Evolutionary conservation across 805 yeast genomes (phyloP).

Genomic region (Hanseniaspora singularis): DNA sequence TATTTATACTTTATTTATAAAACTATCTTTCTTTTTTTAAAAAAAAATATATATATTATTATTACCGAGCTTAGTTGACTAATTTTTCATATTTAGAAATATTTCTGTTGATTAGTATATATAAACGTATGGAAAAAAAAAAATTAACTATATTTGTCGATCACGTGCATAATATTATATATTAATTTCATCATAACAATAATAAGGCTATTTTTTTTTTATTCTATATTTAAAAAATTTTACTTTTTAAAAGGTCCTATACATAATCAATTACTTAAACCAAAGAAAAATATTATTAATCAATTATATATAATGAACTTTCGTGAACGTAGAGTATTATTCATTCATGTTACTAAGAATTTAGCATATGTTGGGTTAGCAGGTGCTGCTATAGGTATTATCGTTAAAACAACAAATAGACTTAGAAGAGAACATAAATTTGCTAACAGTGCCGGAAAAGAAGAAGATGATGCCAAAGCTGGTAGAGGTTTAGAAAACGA

Average conservation of each 20-base stretch:
- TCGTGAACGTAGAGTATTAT: conserved; percentile 1
- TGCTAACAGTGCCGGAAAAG: conserved; percentile 5
- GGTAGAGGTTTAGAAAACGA: conserved; percentile 12
- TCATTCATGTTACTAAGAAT: conserved; percentile 7
- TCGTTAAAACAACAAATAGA: conserved; percentile 8
- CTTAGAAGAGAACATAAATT: conserved; percentile 13
- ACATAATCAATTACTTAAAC: not conserved
- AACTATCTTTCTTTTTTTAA: not conserved
- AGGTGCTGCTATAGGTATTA: conserved; percentile 3
- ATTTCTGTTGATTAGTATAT: too few relatives aligned
- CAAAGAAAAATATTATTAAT: not conserved
- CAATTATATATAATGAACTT: not conserved
- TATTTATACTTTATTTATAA: not conserved
- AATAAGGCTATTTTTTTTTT: too few relatives aligned
- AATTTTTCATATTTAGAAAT: too few relatives aligned
- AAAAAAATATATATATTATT: too few relatives aligned
- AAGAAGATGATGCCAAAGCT: conserved; percentile 1
- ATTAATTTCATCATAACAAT: too few relatives aligned
- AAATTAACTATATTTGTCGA: too few relatives aligned
- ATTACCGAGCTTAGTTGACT: too few relatives aligned
- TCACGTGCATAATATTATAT: too few relatives aligned
- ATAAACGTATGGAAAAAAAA: too few relatives aligned
- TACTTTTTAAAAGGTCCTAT: too few relatives aligned
- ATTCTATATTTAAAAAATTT: too few relatives aligned
- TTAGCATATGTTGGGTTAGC: conserved; percentile 5